Evolutionary conservation across 345 rosid genomes (phyloP), one percentile per base, ranked within the genome.

Genomic region (Leavenworthia alabamica): DNA sequence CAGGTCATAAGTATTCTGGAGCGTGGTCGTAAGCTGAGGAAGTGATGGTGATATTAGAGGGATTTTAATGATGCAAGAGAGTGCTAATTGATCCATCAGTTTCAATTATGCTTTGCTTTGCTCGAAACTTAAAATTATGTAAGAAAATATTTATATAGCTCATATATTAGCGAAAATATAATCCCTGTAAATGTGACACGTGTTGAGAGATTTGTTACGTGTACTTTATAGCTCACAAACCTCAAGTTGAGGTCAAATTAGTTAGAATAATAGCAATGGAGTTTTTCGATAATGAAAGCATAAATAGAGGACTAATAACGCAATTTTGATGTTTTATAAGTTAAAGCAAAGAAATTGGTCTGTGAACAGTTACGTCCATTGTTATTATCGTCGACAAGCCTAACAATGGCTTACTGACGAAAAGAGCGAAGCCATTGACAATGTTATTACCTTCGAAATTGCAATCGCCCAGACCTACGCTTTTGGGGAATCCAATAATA

Each of bases 371-470:
- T 13, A 15, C 40, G 19, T 17, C 64, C 74, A 62, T 37, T 70
- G 64, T 47, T 62, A 47, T 62, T n/a, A n/a, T n/a, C n/a, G n/a
- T n/a, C 68, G 56, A 28, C 20, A 62, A 62, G 74, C 64, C 62
- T 14, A 29, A 28, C 42, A 23, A 60, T 46, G 67, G 40, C 46
- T 9, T 42, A 23, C 37, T 57, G 51, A 45, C 50, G 56, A 49
- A 17, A 66, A 67, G 64, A 40, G 44, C 7, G 35, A 37, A 35
- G 41, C 15, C 24, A 32, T 46, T 19, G 40, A 47, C 39, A 23
- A 83, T 86, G 92, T 42, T 64, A 4, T 1, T 50, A 41, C 17
- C 55, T 11, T 41, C 51, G 44, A 80, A 49, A 44, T 44, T 78
- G 46, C 78, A 67, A 37, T 29, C 31, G 0, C 56, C 68, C 15